Evolutionary conservation across 371 early-diverging fungal genomes (phyloP).

Genomic region (Coemansia sp.): DNA sequence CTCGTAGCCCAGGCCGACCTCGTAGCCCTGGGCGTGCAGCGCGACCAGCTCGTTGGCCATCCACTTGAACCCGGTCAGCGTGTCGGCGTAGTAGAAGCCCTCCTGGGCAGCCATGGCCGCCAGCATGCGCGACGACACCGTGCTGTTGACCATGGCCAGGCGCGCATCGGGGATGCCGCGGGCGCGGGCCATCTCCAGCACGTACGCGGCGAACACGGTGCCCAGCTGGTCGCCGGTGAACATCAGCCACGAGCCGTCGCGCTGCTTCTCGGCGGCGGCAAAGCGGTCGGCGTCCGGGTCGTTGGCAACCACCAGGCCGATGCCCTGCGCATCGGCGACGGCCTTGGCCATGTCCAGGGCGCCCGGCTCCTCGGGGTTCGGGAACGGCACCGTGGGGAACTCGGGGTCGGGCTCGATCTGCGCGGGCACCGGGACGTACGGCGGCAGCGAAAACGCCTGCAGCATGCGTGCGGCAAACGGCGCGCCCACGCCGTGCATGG

Average conservation of each 20-base stretch:
- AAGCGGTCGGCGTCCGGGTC: conserved; percentile 98
- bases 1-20: conserved; percentile 84
- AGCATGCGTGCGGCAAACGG: conserved; percentile 73
- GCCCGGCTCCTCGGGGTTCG: conserved; percentile 93
- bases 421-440: conserved; percentile 62
- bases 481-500: conserved; percentile 96
- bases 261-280: conserved; percentile 80
- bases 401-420: conserved; percentile 85
- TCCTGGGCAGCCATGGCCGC: conserved; percentile 71
- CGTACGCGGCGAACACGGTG: conserved; percentile 73
- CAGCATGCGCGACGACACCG: conserved; percentile 88
- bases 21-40: conserved; percentile 58
- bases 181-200: conserved; percentile 61
- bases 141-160: conserved; percentile 82
- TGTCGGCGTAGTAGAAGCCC: conserved; percentile 83
- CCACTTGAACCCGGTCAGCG: conserved; percentile 97
- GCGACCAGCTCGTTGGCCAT: conserved; percentile 79
- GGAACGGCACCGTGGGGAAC: conserved; percentile 91
- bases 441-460: conserved; percentile 65
- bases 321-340: conserved; percentile 62
- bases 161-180: conserved; percentile 50
- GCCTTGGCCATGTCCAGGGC: conserved; percentile 80
- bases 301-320: conserved; percentile 86
- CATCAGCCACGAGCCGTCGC: conserved; percentile 71
- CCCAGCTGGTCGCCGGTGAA: conserved; percentile 95